Percentiles rank a stretch among this genome's conserved stretches.
These are phyloP conservation scores for Tephrocybe rancida DNA, from an alignment of 768 basidiomycete species.

Conservation along the genomic window DNA sequence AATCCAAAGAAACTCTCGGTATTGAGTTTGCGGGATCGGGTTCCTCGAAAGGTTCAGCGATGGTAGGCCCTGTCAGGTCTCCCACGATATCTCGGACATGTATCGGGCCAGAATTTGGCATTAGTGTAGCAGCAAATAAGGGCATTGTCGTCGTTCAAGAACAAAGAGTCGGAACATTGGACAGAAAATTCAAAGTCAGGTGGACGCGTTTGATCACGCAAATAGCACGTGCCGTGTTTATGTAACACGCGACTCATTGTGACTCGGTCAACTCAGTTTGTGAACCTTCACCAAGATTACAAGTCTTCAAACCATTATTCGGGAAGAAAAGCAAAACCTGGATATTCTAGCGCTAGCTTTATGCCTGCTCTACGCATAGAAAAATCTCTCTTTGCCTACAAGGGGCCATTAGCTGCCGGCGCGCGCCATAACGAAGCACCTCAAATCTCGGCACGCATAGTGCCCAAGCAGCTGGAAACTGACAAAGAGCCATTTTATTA, in stretches of 20 bases:
- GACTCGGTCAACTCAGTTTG: background rate
- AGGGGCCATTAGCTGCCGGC: background rate
- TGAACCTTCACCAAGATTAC: background rate
- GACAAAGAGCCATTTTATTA: slow-evolving; percentile 18
- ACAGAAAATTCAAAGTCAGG: background rate
- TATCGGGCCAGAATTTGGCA: too few species aligned
- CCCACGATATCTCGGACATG: too few species aligned
- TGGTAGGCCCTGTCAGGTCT: background rate
- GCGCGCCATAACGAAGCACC: background rate
- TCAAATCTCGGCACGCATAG: too few species aligned
- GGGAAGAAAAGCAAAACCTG: too few species aligned
- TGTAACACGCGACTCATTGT: background rate
- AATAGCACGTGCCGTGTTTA: background rate
- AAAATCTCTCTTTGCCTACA: slow-evolving; percentile 14
- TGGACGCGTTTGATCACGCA: slow-evolving; percentile 7
- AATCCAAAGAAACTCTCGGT: slow-evolving; percentile 46
- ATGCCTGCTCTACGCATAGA: slow-evolving; percentile 24
- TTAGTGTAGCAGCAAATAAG: slow-evolving; percentile 1
- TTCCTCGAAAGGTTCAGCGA: background rate
- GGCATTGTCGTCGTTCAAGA: slow-evolving; percentile 1
- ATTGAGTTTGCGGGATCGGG: slow-evolving; percentile 20
- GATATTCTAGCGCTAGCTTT: too few species aligned
- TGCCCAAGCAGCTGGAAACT: too few species aligned
- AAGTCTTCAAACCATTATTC: too few species aligned
- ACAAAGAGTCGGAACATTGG: background rate